Base-by-base conservation (phyloP, 2,329 filamentous ascomycete genomes). In the Botrytis squamosa region DNA sequence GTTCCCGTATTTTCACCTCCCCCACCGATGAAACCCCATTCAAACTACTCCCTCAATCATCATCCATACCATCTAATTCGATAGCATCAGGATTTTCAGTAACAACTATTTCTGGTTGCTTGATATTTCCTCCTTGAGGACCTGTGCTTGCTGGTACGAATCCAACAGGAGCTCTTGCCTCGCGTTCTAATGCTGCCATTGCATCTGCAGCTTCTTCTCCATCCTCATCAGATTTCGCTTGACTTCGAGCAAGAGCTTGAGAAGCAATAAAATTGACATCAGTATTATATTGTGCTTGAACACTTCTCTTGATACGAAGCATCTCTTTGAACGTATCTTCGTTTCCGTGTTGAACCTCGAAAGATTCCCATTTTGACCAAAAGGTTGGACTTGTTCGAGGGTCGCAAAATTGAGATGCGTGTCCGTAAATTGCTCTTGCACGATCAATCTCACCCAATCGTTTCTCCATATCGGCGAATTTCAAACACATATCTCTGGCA, bases 311-410 rank as follows among this genome's bases (percentile, higher is more conserved):
- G 86, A 99, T 94, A 44, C 96, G 91, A 76, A 98, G 87, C 96
- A 99, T 99, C 82, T 99, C 96, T 85, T 97, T 98, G 87, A 97
- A 99, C 0, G 97, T 99, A 82, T 99, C 96, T 82, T 99, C 97
- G 84, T 99, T 99, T 77, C 96, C 96, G 81, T 99, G 96, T 82
- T 97, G 93, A 36, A 98, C 94, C 83, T 99, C 97, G 83, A 99
- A 99, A 72, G 91, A 88, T 83, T 99, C 96, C 96, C 96, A 99
- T 82, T 95, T 97, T 79, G 91, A 88, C 97, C 97, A 99, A 84
- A 98, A 99, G 25, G 88, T 90, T 12, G 93, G 91, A 78, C 93
- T 94, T 22, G 94, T 97, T 71, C 97, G 88, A 14, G 96, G 96
- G 82, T 99, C 97, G 84, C 94, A 97, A 83, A 98, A 99, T 82